Conservation (phyloP, 2,329 filamentous ascomycete species). For the Fusarium brachygibbosum region DNA sequence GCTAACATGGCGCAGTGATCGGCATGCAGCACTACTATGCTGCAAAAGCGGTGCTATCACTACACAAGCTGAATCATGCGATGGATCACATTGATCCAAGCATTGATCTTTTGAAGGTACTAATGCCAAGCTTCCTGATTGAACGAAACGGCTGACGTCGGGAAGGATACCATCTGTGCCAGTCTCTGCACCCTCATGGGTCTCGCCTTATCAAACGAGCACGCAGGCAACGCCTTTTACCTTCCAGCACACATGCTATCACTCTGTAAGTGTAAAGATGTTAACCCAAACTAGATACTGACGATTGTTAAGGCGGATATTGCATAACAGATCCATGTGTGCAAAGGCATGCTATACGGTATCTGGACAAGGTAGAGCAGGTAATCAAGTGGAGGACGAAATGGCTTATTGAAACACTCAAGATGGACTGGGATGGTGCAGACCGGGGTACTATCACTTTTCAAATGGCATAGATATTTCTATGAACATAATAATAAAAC, state of each 20-base stretch:
- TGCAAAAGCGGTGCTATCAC: background rate
- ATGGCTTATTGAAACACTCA: background rate
- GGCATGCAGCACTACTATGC: conserved; percentile 22
- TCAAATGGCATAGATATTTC: background rate
- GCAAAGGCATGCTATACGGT: background rate
- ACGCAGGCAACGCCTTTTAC: conserved; percentile 8
- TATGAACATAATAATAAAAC: too few relatives aligned
- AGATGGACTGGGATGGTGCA: background rate
- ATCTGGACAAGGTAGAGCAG: background rate
- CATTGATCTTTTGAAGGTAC: too few relatives aligned
- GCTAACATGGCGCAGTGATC: background rate
- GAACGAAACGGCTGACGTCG: too few relatives aligned
- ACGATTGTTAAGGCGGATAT: background rate
- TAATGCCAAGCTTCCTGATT: too few relatives aligned
- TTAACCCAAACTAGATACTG: fast-evolving
- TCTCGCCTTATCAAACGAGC: background rate
- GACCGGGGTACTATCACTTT: background rate
- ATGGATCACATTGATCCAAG: too few relatives aligned
- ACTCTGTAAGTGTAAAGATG: background rate
- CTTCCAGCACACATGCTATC: conserved; percentile 17
- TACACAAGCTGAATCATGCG: background rate
- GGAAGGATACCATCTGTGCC: too few relatives aligned
- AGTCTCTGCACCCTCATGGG: conserved; percentile 11
- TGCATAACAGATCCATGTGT: background rate
- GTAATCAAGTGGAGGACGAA: conserved; percentile 19